Evolutionary conservation across 164 flowering plant species (phyloP), one percentile per base, ranked within the genome.

Genomic region (Umbellularia californica): DNA sequence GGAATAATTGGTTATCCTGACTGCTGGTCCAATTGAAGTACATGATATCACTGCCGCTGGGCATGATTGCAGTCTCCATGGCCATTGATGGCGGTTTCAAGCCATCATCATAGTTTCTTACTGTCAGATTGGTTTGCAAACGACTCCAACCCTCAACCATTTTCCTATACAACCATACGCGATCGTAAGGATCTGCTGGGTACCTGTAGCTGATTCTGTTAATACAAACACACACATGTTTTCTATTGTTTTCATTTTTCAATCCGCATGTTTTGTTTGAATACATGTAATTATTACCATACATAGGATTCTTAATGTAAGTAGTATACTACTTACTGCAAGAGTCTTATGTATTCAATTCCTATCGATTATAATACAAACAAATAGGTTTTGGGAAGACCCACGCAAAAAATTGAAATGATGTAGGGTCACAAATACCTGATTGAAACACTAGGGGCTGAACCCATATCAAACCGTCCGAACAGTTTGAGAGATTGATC

Each of bases 21-120:
- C 67, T 69, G 3, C 14, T 12, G 70, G 71, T 80, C 11, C 14
- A 24, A 47, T 78, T 12, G 7, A 22, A 20, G 10, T 35, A 6
- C 55, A 81, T 30, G 55, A 82, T 4, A 6, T 50, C 50, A 22
- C 63, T 75, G 11, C 1, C 41, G 52, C 77, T 50, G 7, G 70
- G 80, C 14, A 69, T 60, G 0, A 73, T 70, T 11, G 87, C 86
- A 10, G 85, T 83, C 23, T 47, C 71, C 85, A 83, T 77, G 25
- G 77, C 85, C 20, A 30, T 60, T 2, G 63, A 47, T 19, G 89
- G 82, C 19, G 70, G 76, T 17, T 69, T 23, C 50, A 50, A 81
- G 9, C 7, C 27, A 2, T 6, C 79, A 7, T 27, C 27, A 10
- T 10, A n/a, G 41, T 35, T 35, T 35, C 47, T 7, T 35, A 35